phyloP scores from a whole-genome alignment of 768 basidiomycete species.

The Calocybe indica region DNA sequence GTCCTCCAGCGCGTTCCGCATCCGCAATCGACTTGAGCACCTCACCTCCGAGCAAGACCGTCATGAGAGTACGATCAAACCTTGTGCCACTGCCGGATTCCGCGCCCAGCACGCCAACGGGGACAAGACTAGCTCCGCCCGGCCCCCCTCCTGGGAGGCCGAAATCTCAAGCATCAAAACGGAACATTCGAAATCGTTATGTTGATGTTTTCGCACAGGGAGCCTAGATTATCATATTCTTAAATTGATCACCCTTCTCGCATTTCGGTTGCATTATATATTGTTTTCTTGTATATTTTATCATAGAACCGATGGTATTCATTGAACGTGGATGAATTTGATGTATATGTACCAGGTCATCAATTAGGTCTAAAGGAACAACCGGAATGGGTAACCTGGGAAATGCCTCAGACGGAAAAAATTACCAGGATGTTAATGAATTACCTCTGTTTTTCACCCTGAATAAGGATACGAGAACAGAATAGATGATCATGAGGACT shows the following conservation, averaged over 20 bases:
- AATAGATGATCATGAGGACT: slow-evolving; percentile 80
- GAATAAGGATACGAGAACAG: slow-evolving; percentile 82
- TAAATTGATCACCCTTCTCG: not conserved
- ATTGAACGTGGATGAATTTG: not conserved
- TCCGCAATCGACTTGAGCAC: slow-evolving; percentile 59
- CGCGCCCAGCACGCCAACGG: slow-evolving; percentile 42
- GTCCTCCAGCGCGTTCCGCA: slow-evolving; percentile 48
- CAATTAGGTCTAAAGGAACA: not conserved
- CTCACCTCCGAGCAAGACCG: slow-evolving; percentile 44
- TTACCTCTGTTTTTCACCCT: slow-evolving; percentile 84
- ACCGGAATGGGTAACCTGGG: not conserved
- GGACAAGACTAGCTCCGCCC: slow-evolving; percentile 38
- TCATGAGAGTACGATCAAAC: slow-evolving; percentile 60
- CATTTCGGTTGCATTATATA: slow-evolving; percentile 35
- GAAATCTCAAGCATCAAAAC: slow-evolving; percentile 63
- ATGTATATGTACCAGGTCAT: not conserved
- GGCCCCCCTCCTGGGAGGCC: slow-evolving; percentile 47
- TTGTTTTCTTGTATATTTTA: slow-evolving; percentile 39
- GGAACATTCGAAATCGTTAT: slow-evolving; percentile 76
- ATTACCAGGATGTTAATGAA: slow-evolving; percentile 11
- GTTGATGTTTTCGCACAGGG: slow-evolving; percentile 84
- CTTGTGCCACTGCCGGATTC: slow-evolving; percentile 49
- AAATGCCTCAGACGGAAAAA: not conserved
- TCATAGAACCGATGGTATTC: not conserved
- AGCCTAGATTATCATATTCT: slow-evolving; percentile 12